phyloP scores from a whole-genome alignment of 1,284 basidiomycete species.

The Pyrrhoderma lamaoense region DNA sequence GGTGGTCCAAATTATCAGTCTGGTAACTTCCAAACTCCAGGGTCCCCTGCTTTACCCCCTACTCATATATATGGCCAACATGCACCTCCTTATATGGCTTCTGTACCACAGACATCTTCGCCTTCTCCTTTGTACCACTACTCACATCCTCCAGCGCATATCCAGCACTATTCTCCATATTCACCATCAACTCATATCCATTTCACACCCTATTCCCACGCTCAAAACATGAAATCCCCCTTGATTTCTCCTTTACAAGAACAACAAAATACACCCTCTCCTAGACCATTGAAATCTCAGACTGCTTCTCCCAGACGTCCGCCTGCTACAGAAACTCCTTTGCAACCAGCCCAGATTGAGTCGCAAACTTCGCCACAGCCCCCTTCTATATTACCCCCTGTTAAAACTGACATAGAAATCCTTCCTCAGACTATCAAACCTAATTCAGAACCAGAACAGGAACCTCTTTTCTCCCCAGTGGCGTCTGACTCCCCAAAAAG shows the following conservation, averaged over 20 bases:
- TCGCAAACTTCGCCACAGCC: not conserved
- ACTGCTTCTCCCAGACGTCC: constrained; percentile 1
- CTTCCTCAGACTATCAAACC: not conserved
- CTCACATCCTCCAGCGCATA: constrained; percentile 5
- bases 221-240: constrained; percentile 11
- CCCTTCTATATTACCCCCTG: not conserved
- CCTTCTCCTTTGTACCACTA: constrained; percentile 11
- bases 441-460: not conserved
- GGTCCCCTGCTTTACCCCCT: constrained; percentile 11
- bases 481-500: not conserved
- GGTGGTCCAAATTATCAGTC: constrained; percentile 9
- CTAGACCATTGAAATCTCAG: not conserved
- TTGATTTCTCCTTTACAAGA: constrained; percentile 2
- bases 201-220: constrained; percentile 1
- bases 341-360: not conserved
- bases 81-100: constrained; percentile 7
- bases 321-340: constrained; percentile 3
- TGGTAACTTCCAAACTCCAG: constrained; percentile 4
- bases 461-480: not conserved
- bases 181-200: constrained; percentile 7
- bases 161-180: constrained; percentile 7
- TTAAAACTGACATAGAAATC: not conserved
- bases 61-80: constrained; percentile 10
- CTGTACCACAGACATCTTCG: not conserved
- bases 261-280: not conserved